These are phyloP conservation scores for Lentinula boryana DNA, from an alignment of 768 basidiomycete genomes.

Conservation along the genomic window DNA sequence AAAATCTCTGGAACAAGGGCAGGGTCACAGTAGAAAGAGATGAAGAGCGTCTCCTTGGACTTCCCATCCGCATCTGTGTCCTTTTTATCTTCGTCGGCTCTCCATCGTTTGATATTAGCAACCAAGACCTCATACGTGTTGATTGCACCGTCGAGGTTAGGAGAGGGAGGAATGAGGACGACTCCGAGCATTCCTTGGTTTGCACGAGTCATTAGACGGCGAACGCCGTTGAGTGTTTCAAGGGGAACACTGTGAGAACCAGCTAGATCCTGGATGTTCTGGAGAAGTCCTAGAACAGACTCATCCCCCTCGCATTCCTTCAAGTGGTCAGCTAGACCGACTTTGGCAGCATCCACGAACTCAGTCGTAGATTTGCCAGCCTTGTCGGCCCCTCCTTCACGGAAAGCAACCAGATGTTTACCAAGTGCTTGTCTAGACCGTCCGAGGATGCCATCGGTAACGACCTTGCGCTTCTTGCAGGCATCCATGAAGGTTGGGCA, in stretches of 20 bases:
- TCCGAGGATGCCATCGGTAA: slow-evolving; percentile 2
- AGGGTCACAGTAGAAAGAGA: slow-evolving; percentile 7
- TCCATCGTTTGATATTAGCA: slow-evolving; percentile 7
- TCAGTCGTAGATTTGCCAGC: neutral
- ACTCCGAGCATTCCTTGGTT: slow-evolving; percentile 6
- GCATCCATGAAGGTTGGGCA: slow-evolving; percentile 7
- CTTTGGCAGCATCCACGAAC: neutral
- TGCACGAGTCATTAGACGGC: slow-evolving; percentile 1
- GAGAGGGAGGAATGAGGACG: slow-evolving; percentile 9
- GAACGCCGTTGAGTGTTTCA: slow-evolving; percentile 1
- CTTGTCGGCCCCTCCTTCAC: neutral
- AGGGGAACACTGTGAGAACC: neutral
- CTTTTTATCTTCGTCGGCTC: slow-evolving; percentile 9
- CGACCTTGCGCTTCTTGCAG: slow-evolving; percentile 6
- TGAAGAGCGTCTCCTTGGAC: slow-evolving; percentile 2
- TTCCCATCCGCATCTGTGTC: neutral
- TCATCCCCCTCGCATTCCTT: slow-evolving; percentile 7
- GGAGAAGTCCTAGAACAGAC: slow-evolving; percentile 9
- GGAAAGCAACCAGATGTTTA: slow-evolving; percentile 1
- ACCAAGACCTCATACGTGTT: slow-evolving; percentile 7
- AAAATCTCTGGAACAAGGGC: neutral
- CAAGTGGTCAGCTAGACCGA: neutral
- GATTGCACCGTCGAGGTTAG: slow-evolving; percentile 6
- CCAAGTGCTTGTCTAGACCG: slow-evolving; percentile 1
- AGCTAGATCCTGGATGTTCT: neutral